Conservation (phyloP, 345 rosid genomes). For the Salix brachista region DNA sequence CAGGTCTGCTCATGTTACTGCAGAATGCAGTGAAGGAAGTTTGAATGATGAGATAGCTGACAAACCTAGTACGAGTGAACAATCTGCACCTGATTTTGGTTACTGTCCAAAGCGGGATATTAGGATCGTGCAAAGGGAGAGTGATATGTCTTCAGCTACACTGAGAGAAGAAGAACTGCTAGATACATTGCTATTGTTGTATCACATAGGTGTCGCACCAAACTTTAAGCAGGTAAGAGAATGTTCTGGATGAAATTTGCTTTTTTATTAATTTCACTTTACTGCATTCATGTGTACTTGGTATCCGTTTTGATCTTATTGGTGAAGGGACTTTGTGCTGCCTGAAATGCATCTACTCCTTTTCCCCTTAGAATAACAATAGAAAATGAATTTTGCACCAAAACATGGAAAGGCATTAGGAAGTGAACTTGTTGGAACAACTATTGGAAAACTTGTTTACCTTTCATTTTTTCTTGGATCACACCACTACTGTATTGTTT, state of each 20-base stretch:
- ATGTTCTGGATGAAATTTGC: not conserved
- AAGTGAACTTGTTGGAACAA: not conserved
- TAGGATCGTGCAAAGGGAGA: constrained; percentile 51
- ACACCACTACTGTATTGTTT: not conserved
- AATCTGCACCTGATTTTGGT: constrained; percentile 75
- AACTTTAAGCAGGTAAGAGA: constrained; percentile 82
- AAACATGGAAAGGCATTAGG: not conserved
- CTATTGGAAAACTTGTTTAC: not conserved
- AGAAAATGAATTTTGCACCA: not conserved
- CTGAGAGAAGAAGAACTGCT: constrained; percentile 89
- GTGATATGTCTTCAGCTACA: constrained; percentile 52
- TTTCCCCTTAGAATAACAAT: too few species aligned
- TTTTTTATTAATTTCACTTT: not conserved
- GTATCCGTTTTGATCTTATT: not conserved
- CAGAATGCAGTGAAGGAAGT: constrained; percentile 74
- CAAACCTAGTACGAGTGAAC: constrained; percentile 91
- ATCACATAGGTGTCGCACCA: constrained; percentile 92
- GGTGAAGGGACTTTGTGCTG: not conserved
- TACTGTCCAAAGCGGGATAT: constrained; percentile 55
- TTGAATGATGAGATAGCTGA: constrained; percentile 80
- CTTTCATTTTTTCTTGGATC: not conserved
- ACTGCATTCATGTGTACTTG: not conserved
- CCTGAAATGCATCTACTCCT: not conserved
- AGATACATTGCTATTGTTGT: constrained; percentile 67
- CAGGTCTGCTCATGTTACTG: constrained; percentile 78